A percentile compares a stretch with the other conserved stretches of the same genome.
Evolutionary conservation across 768 basidiomycete genomes (phyloP).

Genomic region (Mycena galopus): DNA sequence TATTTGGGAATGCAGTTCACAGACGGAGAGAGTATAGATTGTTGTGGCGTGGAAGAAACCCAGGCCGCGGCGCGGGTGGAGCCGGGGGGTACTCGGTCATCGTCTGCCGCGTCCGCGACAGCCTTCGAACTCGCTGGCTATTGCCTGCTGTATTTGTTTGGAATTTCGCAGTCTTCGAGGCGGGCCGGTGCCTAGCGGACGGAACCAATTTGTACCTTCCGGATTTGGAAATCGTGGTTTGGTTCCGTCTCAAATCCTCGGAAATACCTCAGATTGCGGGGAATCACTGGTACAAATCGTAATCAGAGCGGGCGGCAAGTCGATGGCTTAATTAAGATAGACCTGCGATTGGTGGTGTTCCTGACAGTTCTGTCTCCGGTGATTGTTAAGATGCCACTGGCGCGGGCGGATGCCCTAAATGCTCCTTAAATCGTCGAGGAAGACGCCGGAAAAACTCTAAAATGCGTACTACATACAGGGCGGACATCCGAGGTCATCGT

Average conservation of each 20-base stretch:
- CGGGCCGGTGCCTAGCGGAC: not conserved
- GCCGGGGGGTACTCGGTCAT: slow-evolving; percentile 16
- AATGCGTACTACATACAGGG: not conserved
- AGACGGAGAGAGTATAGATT: not conserved
- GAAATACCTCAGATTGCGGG: slow-evolving; percentile 16
- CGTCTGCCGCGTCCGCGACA: not conserved
- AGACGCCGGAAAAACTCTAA: slow-evolving; percentile 8
- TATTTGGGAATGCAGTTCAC: slow-evolving; percentile 23
- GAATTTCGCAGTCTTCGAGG: not conserved
- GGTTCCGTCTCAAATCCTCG: slow-evolving; percentile 3
- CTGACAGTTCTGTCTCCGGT: slow-evolving; percentile 8
- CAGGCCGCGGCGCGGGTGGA: not conserved
- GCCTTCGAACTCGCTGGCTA: not conserved
- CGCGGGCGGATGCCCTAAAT: slow-evolving; percentile 10
- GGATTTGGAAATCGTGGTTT: not conserved
- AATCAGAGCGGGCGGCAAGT: not conserved
- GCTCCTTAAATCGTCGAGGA: not conserved
- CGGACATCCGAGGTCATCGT: slow-evolving; percentile 16
- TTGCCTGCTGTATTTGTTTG: not conserved
- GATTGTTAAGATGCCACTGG: slow-evolving; percentile 9
- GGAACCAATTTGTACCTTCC: not conserved
- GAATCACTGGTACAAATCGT: slow-evolving; percentile 14
- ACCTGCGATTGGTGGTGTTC: slow-evolving; percentile 7
- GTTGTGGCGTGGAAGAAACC: slow-evolving; percentile 7
- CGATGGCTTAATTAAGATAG: slow-evolving; percentile 11